Conservation (phyloP, 257 asterid species). For the Solanum rostratum region DNA sequence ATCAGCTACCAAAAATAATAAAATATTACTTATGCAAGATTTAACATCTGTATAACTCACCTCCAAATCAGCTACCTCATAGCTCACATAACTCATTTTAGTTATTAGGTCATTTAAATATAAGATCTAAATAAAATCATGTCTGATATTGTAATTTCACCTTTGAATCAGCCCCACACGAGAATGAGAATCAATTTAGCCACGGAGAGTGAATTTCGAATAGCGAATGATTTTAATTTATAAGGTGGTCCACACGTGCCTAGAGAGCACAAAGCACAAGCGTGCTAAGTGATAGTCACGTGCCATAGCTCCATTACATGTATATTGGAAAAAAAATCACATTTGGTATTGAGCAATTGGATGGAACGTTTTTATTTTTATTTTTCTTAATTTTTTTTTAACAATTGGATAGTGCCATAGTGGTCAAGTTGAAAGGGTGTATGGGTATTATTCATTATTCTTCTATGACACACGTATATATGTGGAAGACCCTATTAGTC, state of each 20-base stretch:
- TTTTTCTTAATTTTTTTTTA: neutral
- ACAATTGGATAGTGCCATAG: slow-evolving; percentile 1
- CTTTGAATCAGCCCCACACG: neutral
- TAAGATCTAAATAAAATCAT: neutral
- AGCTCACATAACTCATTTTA: neutral
- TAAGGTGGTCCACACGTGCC: slow-evolving; percentile 28
- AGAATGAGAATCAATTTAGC: neutral
- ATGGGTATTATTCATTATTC: slow-evolving; percentile 6
- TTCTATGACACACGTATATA: slow-evolving; percentile 6
- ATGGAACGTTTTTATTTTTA: neutral
- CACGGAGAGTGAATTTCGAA: neutral
- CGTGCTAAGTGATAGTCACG: slow-evolving; percentile 21
- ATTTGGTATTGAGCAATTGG: slow-evolving; percentile 13
- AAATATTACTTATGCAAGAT: too few relatives aligned
- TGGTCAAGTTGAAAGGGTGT: slow-evolving; percentile 17
- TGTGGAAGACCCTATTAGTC: neutral
- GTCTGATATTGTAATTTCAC: neutral
- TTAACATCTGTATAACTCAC: too few relatives aligned
- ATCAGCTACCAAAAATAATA: neutral
- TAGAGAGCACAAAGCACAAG: slow-evolving; percentile 11
- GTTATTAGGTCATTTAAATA: too few relatives aligned
- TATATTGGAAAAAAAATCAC: neutral
- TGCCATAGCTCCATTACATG: slow-evolving; percentile 4
- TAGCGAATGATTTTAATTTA: neutral
- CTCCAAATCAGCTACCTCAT: neutral